phyloP scores from a whole-genome alignment of 139 green algal species.

The Haematococcus lacustris region DNA sequence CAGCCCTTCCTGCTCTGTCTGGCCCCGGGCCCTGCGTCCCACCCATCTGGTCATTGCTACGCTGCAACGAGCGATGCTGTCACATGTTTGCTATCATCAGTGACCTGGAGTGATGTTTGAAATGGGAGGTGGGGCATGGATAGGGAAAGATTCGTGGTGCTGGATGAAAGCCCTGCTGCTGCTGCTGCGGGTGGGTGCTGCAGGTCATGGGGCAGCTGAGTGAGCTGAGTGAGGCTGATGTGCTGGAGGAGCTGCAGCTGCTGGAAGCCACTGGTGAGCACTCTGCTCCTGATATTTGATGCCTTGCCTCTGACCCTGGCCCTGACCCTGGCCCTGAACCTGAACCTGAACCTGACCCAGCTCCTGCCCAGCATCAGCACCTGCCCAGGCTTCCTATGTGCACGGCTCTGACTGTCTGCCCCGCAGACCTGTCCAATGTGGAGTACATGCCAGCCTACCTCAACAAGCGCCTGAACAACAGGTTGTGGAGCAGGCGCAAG shows the following conservation, averaged over 20 bases:
- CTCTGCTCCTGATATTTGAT: too few relatives aligned
- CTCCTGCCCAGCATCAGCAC: too few relatives aligned
- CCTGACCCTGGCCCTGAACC: too few relatives aligned
- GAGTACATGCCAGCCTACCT: slow-evolving; percentile 61
- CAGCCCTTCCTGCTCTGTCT: too few relatives aligned
- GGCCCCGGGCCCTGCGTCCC: too few relatives aligned
- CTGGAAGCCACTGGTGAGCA: slow-evolving; percentile 17
- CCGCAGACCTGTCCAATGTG: slow-evolving; percentile 38
- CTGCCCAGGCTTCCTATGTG: too few relatives aligned
- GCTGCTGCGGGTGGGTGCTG: neutral
- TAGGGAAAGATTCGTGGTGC: too few relatives aligned
- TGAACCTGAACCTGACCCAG: too few relatives aligned
- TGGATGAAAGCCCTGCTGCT: neutral
- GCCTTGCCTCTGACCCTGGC: too few relatives aligned
- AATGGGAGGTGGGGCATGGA: too few relatives aligned
- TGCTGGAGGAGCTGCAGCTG: slow-evolving; percentile 51
- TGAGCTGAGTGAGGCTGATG: slow-evolving; percentile 43
- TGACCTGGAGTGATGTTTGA: too few relatives aligned
- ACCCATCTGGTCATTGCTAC: too few relatives aligned
- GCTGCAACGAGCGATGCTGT: neutral
- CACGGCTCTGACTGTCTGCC: neutral
- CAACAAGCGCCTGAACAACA: slow-evolving; percentile 61
- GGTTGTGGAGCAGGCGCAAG: slow-evolving; percentile 46
- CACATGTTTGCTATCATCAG: neutral
- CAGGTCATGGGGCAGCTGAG: slow-evolving; percentile 52